Percentiles rank a stretch among this genome's conserved stretches.
Conservation (phyloP, 495 filamentous ascomycete species). For the Penicillium simplicissimum region DNA sequence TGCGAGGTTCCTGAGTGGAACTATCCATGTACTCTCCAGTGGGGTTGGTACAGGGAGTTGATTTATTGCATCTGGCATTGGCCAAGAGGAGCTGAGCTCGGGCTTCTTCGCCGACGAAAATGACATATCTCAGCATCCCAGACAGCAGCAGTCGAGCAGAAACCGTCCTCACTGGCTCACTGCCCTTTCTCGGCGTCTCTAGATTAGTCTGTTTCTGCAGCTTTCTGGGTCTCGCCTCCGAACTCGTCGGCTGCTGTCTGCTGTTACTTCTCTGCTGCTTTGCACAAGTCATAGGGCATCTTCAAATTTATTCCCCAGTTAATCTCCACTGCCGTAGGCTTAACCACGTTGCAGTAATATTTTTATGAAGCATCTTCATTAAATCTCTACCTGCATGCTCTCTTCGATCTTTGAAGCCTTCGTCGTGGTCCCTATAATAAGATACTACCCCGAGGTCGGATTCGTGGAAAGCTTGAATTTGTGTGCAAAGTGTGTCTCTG, state of each 20-base stretch:
- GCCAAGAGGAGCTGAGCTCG: constrained; percentile 27
- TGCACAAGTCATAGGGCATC: constrained; percentile 12
- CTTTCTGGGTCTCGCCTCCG: constrained; percentile 26
- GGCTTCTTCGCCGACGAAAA: constrained; percentile 21
- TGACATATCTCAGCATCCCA: constrained; percentile 31
- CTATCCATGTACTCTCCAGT: constrained; percentile 13
- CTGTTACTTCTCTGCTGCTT: background rate
- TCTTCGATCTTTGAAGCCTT: background rate
- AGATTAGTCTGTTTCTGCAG: constrained; percentile 22
- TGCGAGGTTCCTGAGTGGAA: constrained; percentile 7
- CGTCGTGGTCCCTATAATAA: constrained; percentile 17
- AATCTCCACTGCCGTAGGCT: constrained; percentile 9
- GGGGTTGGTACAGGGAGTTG: constrained; percentile 25
- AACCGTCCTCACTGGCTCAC: constrained; percentile 23
- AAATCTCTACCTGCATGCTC: background rate
- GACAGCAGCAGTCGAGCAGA: constrained; percentile 10
- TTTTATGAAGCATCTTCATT: constrained; percentile 19
- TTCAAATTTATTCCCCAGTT: constrained; percentile 12
- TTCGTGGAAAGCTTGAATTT: constrained; percentile 5
- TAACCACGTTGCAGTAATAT: constrained; percentile 5
- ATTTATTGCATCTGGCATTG: constrained; percentile 26
- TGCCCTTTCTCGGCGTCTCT: constrained; percentile 8
- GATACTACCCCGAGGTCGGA: background rate
- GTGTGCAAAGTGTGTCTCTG: constrained; percentile 11
- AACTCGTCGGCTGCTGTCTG: constrained; percentile 9